Evolutionary conservation across 1,139 yeast species (phyloP).

Genomic region (Sugiyamaella paludigena): DNA sequence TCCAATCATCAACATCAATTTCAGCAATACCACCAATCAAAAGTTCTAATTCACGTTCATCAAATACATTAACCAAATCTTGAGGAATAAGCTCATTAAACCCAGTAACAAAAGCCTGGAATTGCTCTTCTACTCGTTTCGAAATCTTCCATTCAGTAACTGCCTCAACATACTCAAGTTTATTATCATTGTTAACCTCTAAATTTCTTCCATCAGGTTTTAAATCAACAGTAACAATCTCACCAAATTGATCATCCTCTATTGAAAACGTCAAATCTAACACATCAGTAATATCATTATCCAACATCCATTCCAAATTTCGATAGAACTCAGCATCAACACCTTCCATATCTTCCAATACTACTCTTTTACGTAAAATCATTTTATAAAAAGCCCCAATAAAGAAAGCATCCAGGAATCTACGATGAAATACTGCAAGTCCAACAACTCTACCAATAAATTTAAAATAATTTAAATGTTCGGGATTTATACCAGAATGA

Average conservation of each 20-base stretch:
- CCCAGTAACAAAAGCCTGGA: constrained; percentile 93
- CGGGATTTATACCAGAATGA: constrained; percentile 96
- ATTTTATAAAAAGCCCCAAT: constrained; percentile 97
- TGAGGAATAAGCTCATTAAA: constrained; percentile 97
- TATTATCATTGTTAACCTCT: constrained; percentile 91
- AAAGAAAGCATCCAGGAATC: constrained; percentile 96
- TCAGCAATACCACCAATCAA: constrained; percentile 98
- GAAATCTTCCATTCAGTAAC: constrained; percentile 96
- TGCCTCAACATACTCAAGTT: constrained; percentile 91
- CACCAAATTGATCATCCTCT: constrained; percentile 96
- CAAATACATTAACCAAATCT: constrained; percentile 92
- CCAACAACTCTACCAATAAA: constrained; percentile 98
- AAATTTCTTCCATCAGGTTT: constrained; percentile 84
- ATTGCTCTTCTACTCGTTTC: constrained; percentile 91
- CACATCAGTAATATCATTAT: constrained; percentile 84
- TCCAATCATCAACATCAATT: constrained; percentile 98
- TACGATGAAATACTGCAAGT: constrained; percentile 94
- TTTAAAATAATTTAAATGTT: constrained; percentile 95
- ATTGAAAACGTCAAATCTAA: constrained; percentile 89
- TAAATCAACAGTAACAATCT: constrained; percentile 83
- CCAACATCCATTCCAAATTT: constrained; percentile 92
- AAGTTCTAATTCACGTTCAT: constrained; percentile 93
- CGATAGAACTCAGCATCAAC: constrained; percentile 96
- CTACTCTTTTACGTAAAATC: constrained; percentile 94
- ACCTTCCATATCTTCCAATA: constrained; percentile 96